Evolutionary conservation across 2,329 filamentous ascomycete species (phyloP).

Genomic region (Alternaria gaisen): DNA sequence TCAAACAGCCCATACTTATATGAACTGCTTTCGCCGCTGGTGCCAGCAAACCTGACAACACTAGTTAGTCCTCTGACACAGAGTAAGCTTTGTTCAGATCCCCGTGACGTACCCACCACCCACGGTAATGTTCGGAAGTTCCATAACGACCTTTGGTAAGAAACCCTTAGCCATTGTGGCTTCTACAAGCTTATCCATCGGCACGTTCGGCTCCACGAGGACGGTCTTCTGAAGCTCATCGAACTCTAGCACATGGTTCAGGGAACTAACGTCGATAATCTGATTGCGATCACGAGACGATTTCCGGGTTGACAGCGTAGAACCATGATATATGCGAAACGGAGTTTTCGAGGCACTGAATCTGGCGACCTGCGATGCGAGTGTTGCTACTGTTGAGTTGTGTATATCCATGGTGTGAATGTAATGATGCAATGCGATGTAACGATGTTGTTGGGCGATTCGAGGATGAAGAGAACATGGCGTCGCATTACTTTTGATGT

Average conservation of each 20-base stretch:
- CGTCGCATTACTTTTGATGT: conserved; percentile 15
- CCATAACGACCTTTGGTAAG: conserved; percentile 73
- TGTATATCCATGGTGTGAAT: conserved; percentile 39
- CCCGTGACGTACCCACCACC: conserved; percentile 61
- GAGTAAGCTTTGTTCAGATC: background rate
- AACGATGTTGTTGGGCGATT: conserved; percentile 1
- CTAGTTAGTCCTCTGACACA: conserved; percentile 6
- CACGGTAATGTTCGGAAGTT: conserved; percentile 74
- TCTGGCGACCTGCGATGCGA: conserved; percentile 48
- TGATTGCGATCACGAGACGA: conserved; percentile 52
- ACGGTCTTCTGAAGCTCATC: conserved; percentile 54
- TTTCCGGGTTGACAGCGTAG: conserved; percentile 62
- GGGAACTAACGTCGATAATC: conserved; percentile 59
- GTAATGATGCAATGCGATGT: background rate
- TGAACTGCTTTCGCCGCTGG: conserved; percentile 71
- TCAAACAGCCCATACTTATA: conserved; percentile 75
- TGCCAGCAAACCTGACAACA: conserved; percentile 64
- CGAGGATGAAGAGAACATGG: conserved; percentile 13
- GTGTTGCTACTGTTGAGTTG: conserved; percentile 32
- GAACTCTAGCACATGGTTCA: conserved; percentile 59
- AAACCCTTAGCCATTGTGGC: conserved; percentile 65
- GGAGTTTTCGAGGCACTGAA: conserved; percentile 58
- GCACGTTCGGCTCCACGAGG: conserved; percentile 73
- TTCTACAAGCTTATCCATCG: conserved; percentile 71
- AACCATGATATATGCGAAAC: conserved; percentile 67